phyloP scores from a whole-genome alignment of 352 stramenopile species.

The Phytophthora sojae region DNA sequence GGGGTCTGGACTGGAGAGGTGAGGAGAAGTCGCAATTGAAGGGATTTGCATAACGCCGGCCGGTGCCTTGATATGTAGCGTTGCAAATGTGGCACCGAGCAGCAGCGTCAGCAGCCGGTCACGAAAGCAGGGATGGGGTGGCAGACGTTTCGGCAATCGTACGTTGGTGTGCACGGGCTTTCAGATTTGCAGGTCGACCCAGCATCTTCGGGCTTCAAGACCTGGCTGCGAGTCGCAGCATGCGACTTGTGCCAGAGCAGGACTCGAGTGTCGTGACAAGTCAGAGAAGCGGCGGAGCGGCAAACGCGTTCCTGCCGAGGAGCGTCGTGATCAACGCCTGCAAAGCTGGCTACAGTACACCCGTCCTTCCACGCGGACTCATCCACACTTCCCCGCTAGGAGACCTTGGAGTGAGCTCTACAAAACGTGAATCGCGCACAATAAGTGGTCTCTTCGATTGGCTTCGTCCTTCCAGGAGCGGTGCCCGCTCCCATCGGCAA shows the following conservation, averaged over 20 bases:
- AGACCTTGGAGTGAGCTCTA: neutral
- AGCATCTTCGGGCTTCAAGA: slow-evolving; percentile 16
- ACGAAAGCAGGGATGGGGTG: neutral
- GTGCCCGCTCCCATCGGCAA: too few relatives aligned
- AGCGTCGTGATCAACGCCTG: neutral
- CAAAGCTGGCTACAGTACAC: neutral
- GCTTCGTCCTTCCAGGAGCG: too few relatives aligned
- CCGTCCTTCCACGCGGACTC: neutral
- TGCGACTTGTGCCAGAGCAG: slow-evolving; percentile 15
- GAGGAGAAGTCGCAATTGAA: slow-evolving; percentile 9
- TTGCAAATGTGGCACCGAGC: neutral
- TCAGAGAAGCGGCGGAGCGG: slow-evolving; percentile 17
- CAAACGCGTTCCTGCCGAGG: neutral
- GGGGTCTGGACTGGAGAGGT: slow-evolving; percentile 14
- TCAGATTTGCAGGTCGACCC: slow-evolving; percentile 29
- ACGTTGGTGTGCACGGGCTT: slow-evolving; percentile 22
- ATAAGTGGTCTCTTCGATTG: too few relatives aligned
- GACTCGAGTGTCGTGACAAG: slow-evolving; percentile 21
- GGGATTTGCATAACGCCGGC: too few relatives aligned
- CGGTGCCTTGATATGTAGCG: too few relatives aligned
- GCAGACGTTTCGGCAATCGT: slow-evolving; percentile 34
- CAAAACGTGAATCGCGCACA: neutral
- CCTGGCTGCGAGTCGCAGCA: too few relatives aligned
- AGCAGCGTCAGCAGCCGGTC: neutral
- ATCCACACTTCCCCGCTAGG: too few relatives aligned